A percentile compares a stretch with the other conserved stretches of the same genome.
Conservation (phyloP, 768 basidiomycete species). For the Trametes elegans region DNA sequence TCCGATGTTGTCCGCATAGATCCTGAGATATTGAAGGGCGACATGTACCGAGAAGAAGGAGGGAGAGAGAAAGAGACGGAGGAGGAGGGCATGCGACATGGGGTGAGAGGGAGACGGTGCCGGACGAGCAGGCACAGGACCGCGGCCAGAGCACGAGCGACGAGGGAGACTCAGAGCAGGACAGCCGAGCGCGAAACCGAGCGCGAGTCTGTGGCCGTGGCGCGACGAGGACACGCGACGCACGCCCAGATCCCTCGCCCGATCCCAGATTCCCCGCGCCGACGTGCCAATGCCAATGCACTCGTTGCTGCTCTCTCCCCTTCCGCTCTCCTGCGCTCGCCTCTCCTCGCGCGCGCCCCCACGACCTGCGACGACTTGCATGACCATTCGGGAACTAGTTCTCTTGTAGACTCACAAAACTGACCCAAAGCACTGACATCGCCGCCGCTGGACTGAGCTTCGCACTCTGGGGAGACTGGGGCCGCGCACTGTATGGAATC, state of each 20-base stretch:
- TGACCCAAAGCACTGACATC: too few species aligned
- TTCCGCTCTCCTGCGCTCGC: background rate
- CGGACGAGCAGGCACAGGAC: background rate
- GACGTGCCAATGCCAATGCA: background rate
- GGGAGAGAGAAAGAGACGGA: constrained; percentile 89
- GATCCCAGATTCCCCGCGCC: constrained; percentile 11
- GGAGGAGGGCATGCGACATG: constrained; percentile 78
- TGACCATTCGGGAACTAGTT: background rate
- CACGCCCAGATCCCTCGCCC: constrained; percentile 3
- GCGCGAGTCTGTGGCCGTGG: background rate
- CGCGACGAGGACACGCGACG: constrained; percentile 4
- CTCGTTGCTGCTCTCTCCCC: background rate
- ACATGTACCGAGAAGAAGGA: constrained; percentile 94
- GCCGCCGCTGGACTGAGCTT: background rate
- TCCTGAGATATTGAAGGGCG: constrained; percentile 81
- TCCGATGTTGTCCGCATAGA: constrained; percentile 85
- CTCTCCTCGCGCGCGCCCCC: background rate
- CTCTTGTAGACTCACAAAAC: too few species aligned
- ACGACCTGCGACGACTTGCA: background rate
- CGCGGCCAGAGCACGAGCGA: background rate
- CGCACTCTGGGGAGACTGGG: background rate
- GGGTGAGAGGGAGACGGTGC: background rate
- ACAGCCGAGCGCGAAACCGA: too few species aligned
- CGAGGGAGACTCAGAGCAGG: background rate
- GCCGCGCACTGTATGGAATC: constrained; percentile 51